Evolutionary conservation across 2,329 filamentous ascomycete species (phyloP).

Genomic region (Plectosphaerella sp.): DNA sequence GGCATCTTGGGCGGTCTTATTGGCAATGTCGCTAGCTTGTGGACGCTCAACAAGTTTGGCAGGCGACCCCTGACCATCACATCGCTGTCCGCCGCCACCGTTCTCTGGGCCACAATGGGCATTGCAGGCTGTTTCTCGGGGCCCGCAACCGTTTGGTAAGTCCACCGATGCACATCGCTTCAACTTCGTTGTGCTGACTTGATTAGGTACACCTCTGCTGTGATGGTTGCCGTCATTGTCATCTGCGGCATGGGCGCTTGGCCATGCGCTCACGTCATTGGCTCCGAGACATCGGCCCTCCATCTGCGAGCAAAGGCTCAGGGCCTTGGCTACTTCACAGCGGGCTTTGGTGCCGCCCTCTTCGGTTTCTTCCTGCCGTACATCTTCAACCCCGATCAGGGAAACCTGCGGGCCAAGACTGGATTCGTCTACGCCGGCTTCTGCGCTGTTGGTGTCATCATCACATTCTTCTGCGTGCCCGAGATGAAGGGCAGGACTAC

Average conservation of each 20-base stretch:
- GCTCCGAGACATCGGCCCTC: conserved; percentile 37
- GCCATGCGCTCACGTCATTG: conserved; percentile 35
- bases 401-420: conserved; percentile 34
- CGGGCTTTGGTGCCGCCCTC: conserved; percentile 31
- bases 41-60: conserved; percentile 34
- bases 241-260: conserved; percentile 36
- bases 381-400: conserved; percentile 37
- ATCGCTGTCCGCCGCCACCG: conserved; percentile 23
- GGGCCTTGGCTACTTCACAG: conserved; percentile 36
- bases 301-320: conserved; percentile 37
- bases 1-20: conserved; percentile 40
- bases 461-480: conserved; percentile 42
- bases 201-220: conserved; percentile 20
- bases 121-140: conserved; percentile 39
- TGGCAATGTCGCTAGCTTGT: conserved; percentile 38
- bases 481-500: conserved; percentile 47
- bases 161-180: not conserved
- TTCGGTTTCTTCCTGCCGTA: conserved; percentile 45
- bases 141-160: conserved; percentile 32
- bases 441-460: conserved; percentile 25
- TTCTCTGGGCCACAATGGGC: conserved; percentile 40
- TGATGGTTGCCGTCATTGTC: conserved; percentile 39
- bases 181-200: not conserved
- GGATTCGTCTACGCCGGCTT: conserved; percentile 33
- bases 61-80: conserved; percentile 31